Conservation (phyloP, 1,284 basidiomycete genomes). For the Ceratobasidium theobromae region DNA sequence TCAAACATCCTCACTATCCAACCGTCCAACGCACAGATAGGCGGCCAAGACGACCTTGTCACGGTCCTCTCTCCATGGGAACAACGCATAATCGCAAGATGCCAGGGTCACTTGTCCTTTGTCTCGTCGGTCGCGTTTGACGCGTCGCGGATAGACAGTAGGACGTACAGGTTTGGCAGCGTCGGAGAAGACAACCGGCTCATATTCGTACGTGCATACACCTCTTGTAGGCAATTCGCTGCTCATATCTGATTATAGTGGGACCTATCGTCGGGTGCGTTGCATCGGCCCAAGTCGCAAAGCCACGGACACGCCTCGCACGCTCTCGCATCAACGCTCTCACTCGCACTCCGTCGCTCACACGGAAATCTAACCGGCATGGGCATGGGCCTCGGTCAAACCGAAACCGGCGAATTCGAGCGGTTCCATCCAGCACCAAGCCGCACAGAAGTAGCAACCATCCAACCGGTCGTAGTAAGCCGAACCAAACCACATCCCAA, state of each 20-base stretch:
- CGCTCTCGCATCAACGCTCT: conserved; percentile 73
- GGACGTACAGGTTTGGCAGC: conserved; percentile 83
- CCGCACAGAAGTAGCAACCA: conserved; percentile 82
- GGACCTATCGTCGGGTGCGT: conserved; percentile 83
- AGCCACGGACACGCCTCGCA: conserved; percentile 62
- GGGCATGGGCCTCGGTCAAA: neutral
- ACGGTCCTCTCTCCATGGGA: conserved; percentile 93
- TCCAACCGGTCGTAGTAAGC: conserved; percentile 87
- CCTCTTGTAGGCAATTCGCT: neutral
- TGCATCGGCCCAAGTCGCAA: conserved; percentile 72
- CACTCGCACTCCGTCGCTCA: conserved; percentile 51
- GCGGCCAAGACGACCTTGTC: conserved; percentile 92
- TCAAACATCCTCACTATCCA: neutral
- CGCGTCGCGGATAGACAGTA: conserved; percentile 76
- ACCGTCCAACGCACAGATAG: conserved; percentile 52
- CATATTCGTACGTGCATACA: conserved; percentile 61
- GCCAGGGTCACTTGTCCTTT: conserved; percentile 95
- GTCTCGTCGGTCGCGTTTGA: conserved; percentile 91
- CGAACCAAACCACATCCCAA: neutral
- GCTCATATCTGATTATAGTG: conserved; percentile 53
- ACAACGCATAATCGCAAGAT: conserved; percentile 89
- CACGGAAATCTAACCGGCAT: neutral
- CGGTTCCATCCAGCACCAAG: conserved; percentile 84
- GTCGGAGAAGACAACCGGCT: conserved; percentile 94
- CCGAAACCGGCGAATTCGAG: neutral